Base-by-base conservation (phyloP, 2,329 filamentous ascomycete species). In the Setomelanomma holmii region DNA sequence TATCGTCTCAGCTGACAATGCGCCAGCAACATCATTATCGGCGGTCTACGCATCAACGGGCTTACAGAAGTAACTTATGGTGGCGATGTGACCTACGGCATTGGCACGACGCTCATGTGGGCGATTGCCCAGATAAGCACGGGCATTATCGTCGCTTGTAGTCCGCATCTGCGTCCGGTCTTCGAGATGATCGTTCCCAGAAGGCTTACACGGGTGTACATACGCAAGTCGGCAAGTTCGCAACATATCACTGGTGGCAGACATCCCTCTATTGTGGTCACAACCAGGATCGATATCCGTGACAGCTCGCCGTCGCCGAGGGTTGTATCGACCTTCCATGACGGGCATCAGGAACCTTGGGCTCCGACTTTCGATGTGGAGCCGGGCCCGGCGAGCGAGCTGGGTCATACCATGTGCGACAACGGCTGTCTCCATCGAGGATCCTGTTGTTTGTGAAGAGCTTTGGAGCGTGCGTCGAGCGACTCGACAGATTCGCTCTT, bases 61-160 rank as follows among this genome's bases (percentile, higher is more conserved):
- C 38, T 64, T 2, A 19, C 19, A 24, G 20, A 43, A 14, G 23
- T 51, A 2, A 27, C 23, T 3, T 57, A 55, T 34, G 38, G 36
- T 23, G 41, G 46, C 20, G 60, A 68, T 33, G 27, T 64, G 7
- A 62, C 54, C 5, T 61, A 63, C 39, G 44, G 56, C 44, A 54
- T 61, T 35, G 49, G 57, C 10, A 45, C 48, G 20, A 53, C 48
- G 1, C 34, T 67, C 30, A 53, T 67, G 14, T 69, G 62, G 61
- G 51, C 56, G 2, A 47, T 61, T 4, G 53, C 62, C 16, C 60
- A 63, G 44, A 55, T 62, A 50, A 66, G 64, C 43, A 65, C 58
- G 14, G 62, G 58, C 3, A 66, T 70, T 14, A 56, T 64, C 8
- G 56, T 68, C 20, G 59, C 63, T 6, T 69, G 64, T 38, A 64